Percentiles rank a stretch among this genome's conserved stretches.
These are phyloP conservation scores for Wallemia hederae DNA, from an alignment of 1,284 basidiomycete species.

Conservation along the genomic window DNA sequence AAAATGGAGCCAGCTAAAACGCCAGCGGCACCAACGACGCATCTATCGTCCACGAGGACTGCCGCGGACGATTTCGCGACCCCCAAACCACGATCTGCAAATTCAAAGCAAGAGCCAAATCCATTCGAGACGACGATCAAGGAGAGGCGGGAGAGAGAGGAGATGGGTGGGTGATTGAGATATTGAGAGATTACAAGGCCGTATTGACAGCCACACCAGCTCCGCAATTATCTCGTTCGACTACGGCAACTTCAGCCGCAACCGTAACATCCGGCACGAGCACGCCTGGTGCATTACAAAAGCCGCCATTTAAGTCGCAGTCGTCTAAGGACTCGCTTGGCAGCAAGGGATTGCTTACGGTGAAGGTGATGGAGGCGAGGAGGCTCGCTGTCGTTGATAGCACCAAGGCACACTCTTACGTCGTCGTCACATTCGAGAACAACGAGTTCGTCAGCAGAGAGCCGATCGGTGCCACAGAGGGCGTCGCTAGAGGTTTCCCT, in stretches of 20 bases:
- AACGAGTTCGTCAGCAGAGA: conserved; percentile 92
- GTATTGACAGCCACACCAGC: too few species aligned
- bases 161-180: too few species aligned
- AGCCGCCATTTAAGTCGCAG: not conserved
- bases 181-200: too few species aligned
- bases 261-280: not conserved
- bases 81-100: not conserved
- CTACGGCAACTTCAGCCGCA: not conserved
- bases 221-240: not conserved
- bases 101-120: not conserved
- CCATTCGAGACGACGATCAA: not conserved
- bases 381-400: conserved; percentile 37
- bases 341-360: conserved; percentile 49
- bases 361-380: conserved; percentile 80
- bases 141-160: not conserved
- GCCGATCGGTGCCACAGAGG: conserved; percentile 50
- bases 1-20: not conserved
- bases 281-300: not conserved
- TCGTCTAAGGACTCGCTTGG: not conserved
- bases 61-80: not conserved
- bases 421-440: conserved; percentile 94
- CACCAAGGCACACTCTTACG: conserved; percentile 38
- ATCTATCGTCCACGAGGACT: not conserved
- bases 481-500: conserved; percentile 52
- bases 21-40: not conserved